Base-by-base conservation (phyloP, 2,329 filamentous ascomycete genomes). In the Tolypocladium inflatum region DNA sequence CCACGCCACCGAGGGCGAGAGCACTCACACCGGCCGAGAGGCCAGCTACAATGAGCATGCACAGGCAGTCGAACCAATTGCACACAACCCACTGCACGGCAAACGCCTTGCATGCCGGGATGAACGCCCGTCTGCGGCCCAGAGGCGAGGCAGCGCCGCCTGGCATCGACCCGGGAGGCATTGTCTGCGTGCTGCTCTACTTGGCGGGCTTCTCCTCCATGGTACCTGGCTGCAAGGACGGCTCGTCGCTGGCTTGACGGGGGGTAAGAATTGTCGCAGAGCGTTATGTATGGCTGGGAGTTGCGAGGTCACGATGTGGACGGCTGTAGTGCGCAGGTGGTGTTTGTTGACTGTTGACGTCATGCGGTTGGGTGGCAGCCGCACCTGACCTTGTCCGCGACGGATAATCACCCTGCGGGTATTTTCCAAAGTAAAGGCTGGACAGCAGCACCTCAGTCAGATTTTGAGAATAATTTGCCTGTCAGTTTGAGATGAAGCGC, bases 41-140 rank as follows among this genome's bases (percentile, higher is more conserved):
- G 8, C 58, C 63, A 1, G 64, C 84, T 65, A 88, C 74, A 10
- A 76, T 60, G 9, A 73, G 71, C 80, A 88, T 84, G 21, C 79
- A 81, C 8, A 87, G 60, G 35, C 87, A 71, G 63, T 88, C 85
- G 2, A 80, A 68, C 76, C 80, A 85, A 26, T 80, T 82, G 7
- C 78, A 71, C 58, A 79, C 80, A 60, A 86, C 61, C 84, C 84
- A 88, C 66, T 82, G 59, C 38, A 55, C 54, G 30, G 67, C 30
- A 38, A 73, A 72, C 2, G 53, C 21, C 30, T 59, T 63, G 56
- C 60, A 7, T n/a, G 58, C 58, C 23, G 54, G 39, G 10, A 21
- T 6, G 17, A 55, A 41, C 8, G 19, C 17, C 33, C 50, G 30
- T 37, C 53, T 52, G 43, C 19, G 54, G 54, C 54, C 54, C 15